Evolutionary conservation across 202 grass and related monocot species (phyloP).

Genomic region (Setaria italica): DNA sequence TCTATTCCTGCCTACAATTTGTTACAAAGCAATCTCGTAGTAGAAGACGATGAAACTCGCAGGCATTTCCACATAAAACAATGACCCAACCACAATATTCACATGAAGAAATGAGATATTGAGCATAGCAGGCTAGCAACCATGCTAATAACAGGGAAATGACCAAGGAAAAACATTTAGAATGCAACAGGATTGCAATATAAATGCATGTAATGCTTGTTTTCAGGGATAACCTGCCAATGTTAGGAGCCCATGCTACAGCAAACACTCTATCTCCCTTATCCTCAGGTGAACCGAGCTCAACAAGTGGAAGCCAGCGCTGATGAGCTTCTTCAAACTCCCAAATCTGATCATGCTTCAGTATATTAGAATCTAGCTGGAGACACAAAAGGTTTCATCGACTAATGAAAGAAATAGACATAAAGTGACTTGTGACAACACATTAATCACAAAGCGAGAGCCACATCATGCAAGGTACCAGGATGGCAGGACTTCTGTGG

Average conservation of each 20-base stretch:
- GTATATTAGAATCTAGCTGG: slow-evolving; percentile 34
- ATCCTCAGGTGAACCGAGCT: slow-evolving; percentile 74
- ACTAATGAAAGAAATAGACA: slow-evolving; percentile 8
- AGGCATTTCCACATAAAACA: slow-evolving; percentile 5
- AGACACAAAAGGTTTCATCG: slow-evolving; percentile 6
- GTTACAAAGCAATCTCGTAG: slow-evolving; percentile 3
- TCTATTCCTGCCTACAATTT: neutral
- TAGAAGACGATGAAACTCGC: slow-evolving; percentile 13
- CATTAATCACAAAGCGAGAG: slow-evolving; percentile 4
- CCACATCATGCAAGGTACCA: slow-evolving; percentile 27
- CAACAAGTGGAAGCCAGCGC: slow-evolving; percentile 81
- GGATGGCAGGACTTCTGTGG: neutral
- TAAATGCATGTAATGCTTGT: slow-evolving; percentile 27
- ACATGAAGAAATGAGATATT: slow-evolving; percentile 16
- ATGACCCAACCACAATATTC: neutral
- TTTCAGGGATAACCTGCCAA: slow-evolving; percentile 70
- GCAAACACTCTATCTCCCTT: slow-evolving; percentile 73
- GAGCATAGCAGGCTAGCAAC: slow-evolving; percentile 1
- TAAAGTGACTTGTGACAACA: neutral
- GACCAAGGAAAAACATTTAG: neutral
- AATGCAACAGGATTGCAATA: slow-evolving; percentile 20
- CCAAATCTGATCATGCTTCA: slow-evolving; percentile 74
- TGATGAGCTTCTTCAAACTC: slow-evolving; percentile 93
- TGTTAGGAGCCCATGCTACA: slow-evolving; percentile 95
- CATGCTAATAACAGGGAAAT: slow-evolving; percentile 27